Evolutionary conservation across 352 stramenopile genomes (phyloP).

Genomic region (Globisporangium cystogenes): DNA sequence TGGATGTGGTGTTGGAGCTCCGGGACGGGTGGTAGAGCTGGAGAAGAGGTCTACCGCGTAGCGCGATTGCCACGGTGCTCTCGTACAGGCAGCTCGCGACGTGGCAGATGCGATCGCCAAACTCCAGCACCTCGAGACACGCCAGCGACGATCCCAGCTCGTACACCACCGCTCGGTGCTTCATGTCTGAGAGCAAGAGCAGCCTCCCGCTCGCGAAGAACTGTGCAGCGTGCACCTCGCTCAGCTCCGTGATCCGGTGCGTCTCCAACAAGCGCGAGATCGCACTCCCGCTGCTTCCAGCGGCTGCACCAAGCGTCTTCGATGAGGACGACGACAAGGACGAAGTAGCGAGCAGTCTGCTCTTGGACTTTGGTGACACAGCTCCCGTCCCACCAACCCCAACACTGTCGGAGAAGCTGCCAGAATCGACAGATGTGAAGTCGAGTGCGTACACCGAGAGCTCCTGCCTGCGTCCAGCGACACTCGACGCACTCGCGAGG

Average conservation of each 20-base stretch:
- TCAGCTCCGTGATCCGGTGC: slow-evolving; percentile 1
- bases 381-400: not conserved
- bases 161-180: slow-evolving; percentile 11
- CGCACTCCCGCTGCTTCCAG: not conserved
- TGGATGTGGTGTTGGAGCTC: not conserved
- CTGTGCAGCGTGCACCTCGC: slow-evolving; percentile 14
- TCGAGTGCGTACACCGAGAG: slow-evolving; percentile 24
- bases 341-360: not conserved
- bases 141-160: slow-evolving; percentile 7
- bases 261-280: slow-evolving; percentile 7
- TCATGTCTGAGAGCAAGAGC: slow-evolving; percentile 28
- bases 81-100: slow-evolving; percentile 8
- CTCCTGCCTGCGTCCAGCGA: slow-evolving; percentile 8
- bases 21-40: slow-evolving; percentile 13
- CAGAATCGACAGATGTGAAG: not conserved
- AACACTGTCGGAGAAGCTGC: not conserved
- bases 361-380: slow-evolving; percentile 4
- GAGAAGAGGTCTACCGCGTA: slow-evolving; percentile 23
- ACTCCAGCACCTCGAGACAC: slow-evolving; percentile 10
- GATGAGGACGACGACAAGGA: not conserved
- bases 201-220: slow-evolving; percentile 20
- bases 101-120: slow-evolving; percentile 20
- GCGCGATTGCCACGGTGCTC: slow-evolving; percentile 15
- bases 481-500: slow-evolving; percentile 14
- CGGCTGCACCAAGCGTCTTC: not conserved